phyloP scores from a whole-genome alignment of 352 stramenopile species.

The Pythium inflatum region DNA sequence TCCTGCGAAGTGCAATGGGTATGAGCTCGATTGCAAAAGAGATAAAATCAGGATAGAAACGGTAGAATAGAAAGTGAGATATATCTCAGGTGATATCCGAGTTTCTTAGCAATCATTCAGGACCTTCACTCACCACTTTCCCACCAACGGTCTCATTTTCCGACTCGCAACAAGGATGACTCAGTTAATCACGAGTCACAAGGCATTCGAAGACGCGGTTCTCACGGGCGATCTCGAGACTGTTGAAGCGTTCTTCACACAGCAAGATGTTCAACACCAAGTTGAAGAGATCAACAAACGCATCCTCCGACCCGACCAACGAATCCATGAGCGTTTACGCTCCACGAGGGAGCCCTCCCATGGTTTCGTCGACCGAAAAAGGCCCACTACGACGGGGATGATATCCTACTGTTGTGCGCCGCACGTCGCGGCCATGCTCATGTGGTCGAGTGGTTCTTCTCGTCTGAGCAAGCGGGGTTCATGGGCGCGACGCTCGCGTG shows the following conservation, averaged over 20 bases:
- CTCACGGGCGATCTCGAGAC: background rate
- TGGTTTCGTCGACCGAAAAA: background rate
- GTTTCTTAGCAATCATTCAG: no score
- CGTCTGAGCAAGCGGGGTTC: background rate
- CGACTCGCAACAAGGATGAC: background rate
- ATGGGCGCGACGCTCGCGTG: conserved; percentile 6
- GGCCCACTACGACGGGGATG: no score
- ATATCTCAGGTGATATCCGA: no score
- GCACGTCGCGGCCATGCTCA: background rate
- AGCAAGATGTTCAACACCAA: background rate
- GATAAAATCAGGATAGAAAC: no score
- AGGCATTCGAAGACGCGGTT: background rate
- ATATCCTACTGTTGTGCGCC: background rate
- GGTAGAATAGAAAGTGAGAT: no score
- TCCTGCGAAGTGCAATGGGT: no score
- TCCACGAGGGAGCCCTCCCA: background rate
- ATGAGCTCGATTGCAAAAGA: no score
- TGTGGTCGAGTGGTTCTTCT: background rate
- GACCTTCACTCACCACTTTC: no score
- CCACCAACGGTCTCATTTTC: no score
- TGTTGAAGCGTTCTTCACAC: background rate
- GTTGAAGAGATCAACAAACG: background rate
- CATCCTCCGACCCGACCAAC: background rate
- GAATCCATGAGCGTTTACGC: background rate
- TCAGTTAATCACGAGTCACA: background rate